Evolutionary conservation across 139 green algal genomes (phyloP).

Genomic region (Ettlia oleoabundans): DNA sequence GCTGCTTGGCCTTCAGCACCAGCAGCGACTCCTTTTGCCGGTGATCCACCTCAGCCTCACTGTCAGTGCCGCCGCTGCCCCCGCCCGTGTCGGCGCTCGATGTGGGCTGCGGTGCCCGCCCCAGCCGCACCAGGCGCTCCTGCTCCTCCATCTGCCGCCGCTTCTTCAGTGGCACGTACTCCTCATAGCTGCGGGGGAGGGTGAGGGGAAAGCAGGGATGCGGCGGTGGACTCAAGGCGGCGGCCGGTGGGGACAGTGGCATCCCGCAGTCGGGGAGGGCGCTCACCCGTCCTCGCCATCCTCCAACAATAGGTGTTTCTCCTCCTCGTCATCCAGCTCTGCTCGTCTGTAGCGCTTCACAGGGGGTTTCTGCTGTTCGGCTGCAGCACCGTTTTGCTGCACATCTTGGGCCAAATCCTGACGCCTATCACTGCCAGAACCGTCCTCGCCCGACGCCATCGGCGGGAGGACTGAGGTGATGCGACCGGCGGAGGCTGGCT

Average conservation of each 20-base stretch:
- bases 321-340: conserved; percentile 75
- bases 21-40: conserved; percentile 77
- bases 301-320: conserved; percentile 44
- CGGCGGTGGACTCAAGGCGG: too few relatives aligned
- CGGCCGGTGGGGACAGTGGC: too few relatives aligned
- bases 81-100: conserved; percentile 21
- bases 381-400: conserved; percentile 23
- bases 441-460: not conserved
- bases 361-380: conserved; percentile 10
- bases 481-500: too few relatives aligned
- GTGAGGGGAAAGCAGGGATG: too few relatives aligned
- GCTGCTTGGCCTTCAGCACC: conserved; percentile 60
- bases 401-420: conserved; percentile 11
- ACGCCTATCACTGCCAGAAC: not conserved
- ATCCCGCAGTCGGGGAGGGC: not conserved
- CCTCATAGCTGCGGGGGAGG: conserved; percentile 60
- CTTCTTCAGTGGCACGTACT: conserved; percentile 93
- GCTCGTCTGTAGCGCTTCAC: conserved; percentile 68
- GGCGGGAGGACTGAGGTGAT: not conserved
- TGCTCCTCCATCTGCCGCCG: conserved; percentile 74
- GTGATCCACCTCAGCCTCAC: conserved; percentile 14
- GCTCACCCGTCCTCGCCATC: conserved; percentile 52
- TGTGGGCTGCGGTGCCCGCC: conserved; percentile 21
- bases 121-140: conserved; percentile 54
- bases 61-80: conserved; percentile 15